These are phyloP conservation scores for Syncephalis fuscata DNA, from an alignment of 371 early-diverging fungal genomes.

Conservation along the genomic window DNA sequence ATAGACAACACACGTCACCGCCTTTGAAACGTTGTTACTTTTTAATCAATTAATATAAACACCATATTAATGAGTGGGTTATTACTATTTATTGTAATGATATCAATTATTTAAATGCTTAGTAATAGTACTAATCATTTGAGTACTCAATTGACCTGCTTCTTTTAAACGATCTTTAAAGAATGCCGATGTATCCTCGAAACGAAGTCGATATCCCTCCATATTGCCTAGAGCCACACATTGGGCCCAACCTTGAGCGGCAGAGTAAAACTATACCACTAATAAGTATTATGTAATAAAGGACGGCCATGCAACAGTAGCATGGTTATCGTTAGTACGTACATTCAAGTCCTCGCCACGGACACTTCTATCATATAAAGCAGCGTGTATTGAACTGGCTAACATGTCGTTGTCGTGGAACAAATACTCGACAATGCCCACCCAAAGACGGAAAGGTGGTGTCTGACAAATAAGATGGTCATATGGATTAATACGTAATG, in stretches of 20 bases:
- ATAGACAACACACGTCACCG: no score
- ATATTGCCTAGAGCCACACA: conserved; percentile 63
- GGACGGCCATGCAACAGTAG: not conserved
- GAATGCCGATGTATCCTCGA: conserved; percentile 63
- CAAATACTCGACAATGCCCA: conserved; percentile 87
- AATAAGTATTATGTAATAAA: not conserved
- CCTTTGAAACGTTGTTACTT: no score
- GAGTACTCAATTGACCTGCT: conserved; percentile 47
- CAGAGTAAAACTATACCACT: conserved; percentile 56
- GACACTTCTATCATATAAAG: conserved; percentile 58
- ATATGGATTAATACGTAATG: conserved; percentile 70
- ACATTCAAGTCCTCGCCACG: conserved; percentile 71
- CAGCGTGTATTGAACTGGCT: conserved; percentile 67
- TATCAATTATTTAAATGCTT: no score
- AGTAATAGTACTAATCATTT: conserved; percentile 46
- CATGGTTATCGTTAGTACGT: not conserved
- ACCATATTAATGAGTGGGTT: no score
- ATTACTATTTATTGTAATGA: no score
- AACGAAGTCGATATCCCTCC: conserved; percentile 70
- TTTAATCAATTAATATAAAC: not conserved
- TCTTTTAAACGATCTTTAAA: conserved; percentile 60
- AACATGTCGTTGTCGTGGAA: conserved; percentile 63
- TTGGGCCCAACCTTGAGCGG: conserved; percentile 85
- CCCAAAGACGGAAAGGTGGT: conserved; percentile 85
- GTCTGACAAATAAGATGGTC: conserved; percentile 91